These are phyloP conservation scores for Prunus padus DNA, from an alignment of 306 rosid genomes.

Conservation along the genomic window DNA sequence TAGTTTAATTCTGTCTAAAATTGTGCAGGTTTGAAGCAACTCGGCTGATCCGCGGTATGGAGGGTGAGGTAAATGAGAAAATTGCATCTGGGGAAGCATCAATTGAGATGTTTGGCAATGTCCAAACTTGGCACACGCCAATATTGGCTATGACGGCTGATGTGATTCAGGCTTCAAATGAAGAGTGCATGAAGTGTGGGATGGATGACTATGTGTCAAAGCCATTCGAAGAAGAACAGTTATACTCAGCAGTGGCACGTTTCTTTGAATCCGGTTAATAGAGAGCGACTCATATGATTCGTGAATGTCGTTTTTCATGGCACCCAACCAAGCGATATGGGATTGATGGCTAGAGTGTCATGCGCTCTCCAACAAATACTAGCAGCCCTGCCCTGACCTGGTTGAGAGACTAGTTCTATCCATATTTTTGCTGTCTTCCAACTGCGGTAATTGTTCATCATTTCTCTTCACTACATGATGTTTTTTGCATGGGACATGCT, in stretches of 20 bases:
- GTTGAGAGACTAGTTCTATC: slow-evolving; percentile 23
- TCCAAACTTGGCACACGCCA: slow-evolving; percentile 73
- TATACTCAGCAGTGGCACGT: slow-evolving; percentile 57
- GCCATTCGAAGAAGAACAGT: slow-evolving; percentile 87
- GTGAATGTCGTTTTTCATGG: slow-evolving; percentile 7
- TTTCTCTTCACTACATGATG: slow-evolving; percentile 3
- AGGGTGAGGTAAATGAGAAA: slow-evolving; percentile 52
- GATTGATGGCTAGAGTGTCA: slow-evolving; percentile 19
- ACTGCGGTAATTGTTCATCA: slow-evolving; percentile 22
- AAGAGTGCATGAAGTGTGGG: slow-evolving; percentile 82
- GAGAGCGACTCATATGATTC: slow-evolving; percentile 1
- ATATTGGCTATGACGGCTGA: slow-evolving; percentile 97
- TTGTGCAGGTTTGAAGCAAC: slow-evolving; percentile 79
- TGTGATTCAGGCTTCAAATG: slow-evolving; percentile 70
- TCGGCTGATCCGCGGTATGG: slow-evolving; percentile 54
- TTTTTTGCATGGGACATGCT: slow-evolving; percentile 15
- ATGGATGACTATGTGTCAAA: slow-evolving; percentile 89
- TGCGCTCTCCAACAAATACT: slow-evolving; percentile 9
- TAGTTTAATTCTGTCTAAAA: slow-evolving; percentile 19
- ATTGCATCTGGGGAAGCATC: slow-evolving; percentile 61
- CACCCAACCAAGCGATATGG: slow-evolving; percentile 18
- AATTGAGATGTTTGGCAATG: slow-evolving; percentile 51
- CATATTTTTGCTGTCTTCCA: background rate
- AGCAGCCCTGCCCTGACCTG: slow-evolving; percentile 21
- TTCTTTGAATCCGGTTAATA: slow-evolving; percentile 50